Conservation (phyloP, 2,329 filamentous ascomycete species). For the Helminthosporium solani region DNA sequence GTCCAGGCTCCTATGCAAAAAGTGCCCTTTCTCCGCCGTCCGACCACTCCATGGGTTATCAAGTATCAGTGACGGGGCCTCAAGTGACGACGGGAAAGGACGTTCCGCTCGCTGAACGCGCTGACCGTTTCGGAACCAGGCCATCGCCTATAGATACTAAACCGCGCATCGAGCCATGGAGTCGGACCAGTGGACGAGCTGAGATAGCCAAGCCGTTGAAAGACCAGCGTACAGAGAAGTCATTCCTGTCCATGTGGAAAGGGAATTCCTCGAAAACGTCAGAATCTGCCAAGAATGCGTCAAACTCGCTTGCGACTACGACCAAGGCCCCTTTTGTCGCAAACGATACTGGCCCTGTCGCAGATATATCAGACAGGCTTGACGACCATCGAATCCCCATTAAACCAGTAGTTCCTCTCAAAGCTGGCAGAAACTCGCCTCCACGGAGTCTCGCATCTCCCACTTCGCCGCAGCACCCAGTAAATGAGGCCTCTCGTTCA, state of each 20-base stretch:
- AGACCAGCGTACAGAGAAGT: constrained; percentile 59
- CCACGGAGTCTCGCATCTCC: constrained; percentile 37
- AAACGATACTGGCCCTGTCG: constrained; percentile 34
- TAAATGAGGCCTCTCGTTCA: constrained; percentile 22
- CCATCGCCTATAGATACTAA: constrained; percentile 46
- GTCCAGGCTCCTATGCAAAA: constrained; percentile 48
- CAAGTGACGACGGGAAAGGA: constrained; percentile 22
- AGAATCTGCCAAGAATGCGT: constrained; percentile 17
- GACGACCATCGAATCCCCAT: constrained; percentile 41
- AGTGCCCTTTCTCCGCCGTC: constrained; percentile 14
- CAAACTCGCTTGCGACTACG: constrained; percentile 29
- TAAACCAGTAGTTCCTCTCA: constrained; percentile 47
- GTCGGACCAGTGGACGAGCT: constrained; percentile 69
- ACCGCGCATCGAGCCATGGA: constrained; percentile 58
- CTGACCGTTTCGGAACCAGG: constrained; percentile 26
- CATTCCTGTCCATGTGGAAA: constrained; percentile 53
- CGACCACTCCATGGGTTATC: constrained; percentile 30
- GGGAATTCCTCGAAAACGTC: constrained; percentile 20
- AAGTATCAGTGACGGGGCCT: constrained; percentile 35
- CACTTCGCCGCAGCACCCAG: constrained; percentile 23
- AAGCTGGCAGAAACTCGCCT: constrained; percentile 42
- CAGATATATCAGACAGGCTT: constrained; percentile 22
- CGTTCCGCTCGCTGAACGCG: constrained; percentile 33
- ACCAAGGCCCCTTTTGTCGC: constrained; percentile 18
- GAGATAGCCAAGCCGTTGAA: constrained; percentile 64